phyloP scores from a whole-genome alignment of 148 eudicot species.

The Selenicereus undatus region DNA sequence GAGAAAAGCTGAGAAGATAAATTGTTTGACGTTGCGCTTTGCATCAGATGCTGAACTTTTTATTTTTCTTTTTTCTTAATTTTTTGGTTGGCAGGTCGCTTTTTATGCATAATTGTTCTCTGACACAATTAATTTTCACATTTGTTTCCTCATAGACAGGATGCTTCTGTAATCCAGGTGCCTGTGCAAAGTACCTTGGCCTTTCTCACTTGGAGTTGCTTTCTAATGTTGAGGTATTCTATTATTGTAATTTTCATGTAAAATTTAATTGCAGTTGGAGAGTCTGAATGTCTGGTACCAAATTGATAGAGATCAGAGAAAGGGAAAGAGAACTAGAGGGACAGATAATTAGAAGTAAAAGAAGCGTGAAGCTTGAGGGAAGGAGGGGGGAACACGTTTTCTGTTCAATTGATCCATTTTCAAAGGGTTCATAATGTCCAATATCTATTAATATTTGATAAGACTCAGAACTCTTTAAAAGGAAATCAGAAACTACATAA shows the following conservation, averaged over 20 bases:
- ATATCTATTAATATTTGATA: too few relatives aligned
- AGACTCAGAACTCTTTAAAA: not conserved
- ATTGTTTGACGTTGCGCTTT: not conserved
- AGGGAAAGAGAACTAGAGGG: not conserved
- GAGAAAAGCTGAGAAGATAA: not conserved
- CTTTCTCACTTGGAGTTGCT: constrained; percentile 85
- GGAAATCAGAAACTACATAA: not conserved
- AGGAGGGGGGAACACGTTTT: not conserved
- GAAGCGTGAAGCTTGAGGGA: not conserved
- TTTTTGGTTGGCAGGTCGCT: not conserved
- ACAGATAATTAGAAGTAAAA: not conserved
- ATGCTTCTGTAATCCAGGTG: constrained; percentile 99
- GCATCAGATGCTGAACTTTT: not conserved
- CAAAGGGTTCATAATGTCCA: not conserved
- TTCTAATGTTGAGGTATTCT: constrained; percentile 83
- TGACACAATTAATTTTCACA: constrained; percentile 21
- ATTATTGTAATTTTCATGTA: constrained; percentile 4
- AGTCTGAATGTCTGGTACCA: not conserved
- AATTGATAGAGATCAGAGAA: not conserved
- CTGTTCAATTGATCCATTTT: not conserved
- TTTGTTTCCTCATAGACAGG: constrained; percentile 65
- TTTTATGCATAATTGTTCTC: constrained; percentile 7
- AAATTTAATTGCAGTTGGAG: not conserved
- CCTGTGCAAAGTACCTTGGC: constrained; percentile 88
- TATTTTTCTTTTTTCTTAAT: not conserved